These are phyloP conservation scores for Cystobasidium ongulense DNA, from an alignment of 768 basidiomycete genomes.

Conservation along the genomic window DNA sequence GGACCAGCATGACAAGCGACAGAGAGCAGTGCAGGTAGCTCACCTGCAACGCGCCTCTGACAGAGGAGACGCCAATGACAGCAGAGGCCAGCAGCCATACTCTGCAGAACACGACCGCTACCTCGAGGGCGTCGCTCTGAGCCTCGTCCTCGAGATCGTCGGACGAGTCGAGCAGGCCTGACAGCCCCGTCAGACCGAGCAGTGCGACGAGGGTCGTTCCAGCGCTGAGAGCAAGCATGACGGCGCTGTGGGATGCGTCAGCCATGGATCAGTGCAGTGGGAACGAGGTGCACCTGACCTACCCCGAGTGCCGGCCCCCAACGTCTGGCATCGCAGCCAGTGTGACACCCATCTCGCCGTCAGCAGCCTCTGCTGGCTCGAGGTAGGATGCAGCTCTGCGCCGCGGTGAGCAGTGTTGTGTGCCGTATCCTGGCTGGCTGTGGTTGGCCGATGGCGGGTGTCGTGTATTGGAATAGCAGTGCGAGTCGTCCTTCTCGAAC, in stretches of 20 bases:
- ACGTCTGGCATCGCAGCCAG: not conserved
- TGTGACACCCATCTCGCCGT: not conserved
- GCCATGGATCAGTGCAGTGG: not conserved
- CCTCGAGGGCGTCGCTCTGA: conserved; percentile 2
- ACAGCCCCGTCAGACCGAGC: not conserved
- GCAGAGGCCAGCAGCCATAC: conserved; percentile 17
- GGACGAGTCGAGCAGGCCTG: not conserved
- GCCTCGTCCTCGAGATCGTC: conserved; percentile 22
- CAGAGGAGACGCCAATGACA: not conserved
- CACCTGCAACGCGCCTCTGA: conserved; percentile 11
- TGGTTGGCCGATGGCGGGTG: not conserved
- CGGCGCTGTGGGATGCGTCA: not conserved
- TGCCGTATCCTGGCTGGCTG: not conserved
- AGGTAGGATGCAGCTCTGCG: not conserved
- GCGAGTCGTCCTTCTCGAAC: no score
- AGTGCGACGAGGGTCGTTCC: not conserved
- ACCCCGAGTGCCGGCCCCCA: not conserved
- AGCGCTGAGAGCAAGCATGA: conserved; percentile 17
- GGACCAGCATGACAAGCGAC: not conserved
- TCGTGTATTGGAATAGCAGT: not conserved
- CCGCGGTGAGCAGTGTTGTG: no score
- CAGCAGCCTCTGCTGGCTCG: not conserved
- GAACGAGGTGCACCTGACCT: not conserved
- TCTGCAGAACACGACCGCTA: not conserved
- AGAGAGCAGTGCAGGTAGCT: not conserved